A percentile compares a stretch with the other conserved stretches of the same genome.
Conservation (phyloP, 768 basidiomycete genomes). For the Tubosaeta brunneosetosa region DNA sequence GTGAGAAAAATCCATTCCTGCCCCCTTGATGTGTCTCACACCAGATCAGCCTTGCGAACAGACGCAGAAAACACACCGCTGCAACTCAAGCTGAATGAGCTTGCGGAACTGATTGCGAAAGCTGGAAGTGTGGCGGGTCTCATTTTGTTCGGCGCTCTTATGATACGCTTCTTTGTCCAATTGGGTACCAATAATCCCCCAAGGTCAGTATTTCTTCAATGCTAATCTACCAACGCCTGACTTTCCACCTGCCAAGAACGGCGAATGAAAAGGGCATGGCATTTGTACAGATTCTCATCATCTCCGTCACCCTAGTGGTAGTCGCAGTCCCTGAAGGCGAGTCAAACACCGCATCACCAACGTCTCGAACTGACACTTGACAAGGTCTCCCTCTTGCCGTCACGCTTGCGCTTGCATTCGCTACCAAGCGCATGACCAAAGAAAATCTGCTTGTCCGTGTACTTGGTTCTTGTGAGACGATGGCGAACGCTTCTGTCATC, state of each 20-base stretch:
- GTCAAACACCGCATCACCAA: slow-evolving; percentile 2
- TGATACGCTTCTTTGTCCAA: slow-evolving; percentile 95
- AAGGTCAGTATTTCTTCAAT: slow-evolving; percentile 37
- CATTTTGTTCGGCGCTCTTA: slow-evolving; percentile 72
- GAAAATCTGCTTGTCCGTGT: slow-evolving; percentile 95
- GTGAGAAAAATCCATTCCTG: slow-evolving; percentile 40
- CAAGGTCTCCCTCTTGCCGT: slow-evolving; percentile 90
- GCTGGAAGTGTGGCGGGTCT: slow-evolving; percentile 79
- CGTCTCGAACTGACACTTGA: neutral
- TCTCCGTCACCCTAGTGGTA: slow-evolving; percentile 87
- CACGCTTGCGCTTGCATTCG: slow-evolving; percentile 93
- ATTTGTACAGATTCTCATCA: slow-evolving; percentile 92
- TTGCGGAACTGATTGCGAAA: slow-evolving; percentile 97
- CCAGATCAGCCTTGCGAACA: slow-evolving; percentile 66
- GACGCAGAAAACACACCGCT: slow-evolving; percentile 89
- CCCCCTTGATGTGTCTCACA: neutral
- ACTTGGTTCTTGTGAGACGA: slow-evolving; percentile 94
- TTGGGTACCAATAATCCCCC: slow-evolving; percentile 57
- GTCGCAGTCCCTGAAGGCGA: slow-evolving; percentile 82
- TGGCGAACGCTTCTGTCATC: slow-evolving; percentile 96
- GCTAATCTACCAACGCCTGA: slow-evolving; percentile 2
- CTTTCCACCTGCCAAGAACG: slow-evolving; percentile 38
- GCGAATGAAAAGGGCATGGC: slow-evolving; percentile 81
- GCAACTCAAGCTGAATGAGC: slow-evolving; percentile 85
- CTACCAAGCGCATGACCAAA: slow-evolving; percentile 96